phyloP scores from a whole-genome alignment of 2,329 filamentous ascomycete species.

The Podosphaera aphanis region DNA sequence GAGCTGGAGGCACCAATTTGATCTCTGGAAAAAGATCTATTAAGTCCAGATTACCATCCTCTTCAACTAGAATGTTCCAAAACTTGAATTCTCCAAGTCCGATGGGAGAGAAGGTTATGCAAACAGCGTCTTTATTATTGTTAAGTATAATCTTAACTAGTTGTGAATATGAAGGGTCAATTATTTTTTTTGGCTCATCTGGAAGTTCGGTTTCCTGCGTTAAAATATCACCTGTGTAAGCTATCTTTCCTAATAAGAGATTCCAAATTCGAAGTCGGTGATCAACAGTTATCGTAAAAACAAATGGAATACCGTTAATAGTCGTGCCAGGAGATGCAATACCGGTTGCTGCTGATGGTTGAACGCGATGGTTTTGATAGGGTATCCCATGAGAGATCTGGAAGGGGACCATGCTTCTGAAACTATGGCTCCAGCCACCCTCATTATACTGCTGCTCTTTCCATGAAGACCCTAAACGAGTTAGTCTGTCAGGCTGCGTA shows the following conservation, averaged over 20 bases:
- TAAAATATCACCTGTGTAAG: slow-evolving; percentile 56
- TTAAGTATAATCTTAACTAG: slow-evolving; percentile 49
- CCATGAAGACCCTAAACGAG: slow-evolving; percentile 24
- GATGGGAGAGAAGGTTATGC: slow-evolving; percentile 72
- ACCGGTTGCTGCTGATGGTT: slow-evolving; percentile 43
- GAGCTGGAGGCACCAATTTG: slow-evolving; percentile 45
- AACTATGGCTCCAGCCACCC: slow-evolving; percentile 44
- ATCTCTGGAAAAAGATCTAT: slow-evolving; percentile 46
- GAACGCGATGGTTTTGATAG: slow-evolving; percentile 40
- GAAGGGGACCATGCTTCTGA: slow-evolving; percentile 43
- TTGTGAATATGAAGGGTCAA: slow-evolving; percentile 58
- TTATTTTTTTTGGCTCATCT: slow-evolving; percentile 47
- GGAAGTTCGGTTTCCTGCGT: slow-evolving; percentile 41
- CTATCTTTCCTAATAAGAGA: slow-evolving; percentile 52
- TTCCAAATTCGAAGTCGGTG: slow-evolving; percentile 84
- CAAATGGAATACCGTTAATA: slow-evolving; percentile 25
- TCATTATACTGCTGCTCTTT: slow-evolving; percentile 51
- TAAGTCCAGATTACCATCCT: slow-evolving; percentile 34
- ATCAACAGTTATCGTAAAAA: slow-evolving; percentile 69
- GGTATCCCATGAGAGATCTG: slow-evolving; percentile 38
- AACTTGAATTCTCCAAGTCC: slow-evolving; percentile 85
- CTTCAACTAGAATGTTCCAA: slow-evolving; percentile 49
- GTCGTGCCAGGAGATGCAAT: slow-evolving; percentile 28
- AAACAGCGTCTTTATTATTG: slow-evolving; percentile 27
- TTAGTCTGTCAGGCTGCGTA: neutral